Evolutionary conservation across 305 asterid species (phyloP), one percentile per base, ranked within the genome.

Genomic region (Ilex paraguariensis): DNA sequence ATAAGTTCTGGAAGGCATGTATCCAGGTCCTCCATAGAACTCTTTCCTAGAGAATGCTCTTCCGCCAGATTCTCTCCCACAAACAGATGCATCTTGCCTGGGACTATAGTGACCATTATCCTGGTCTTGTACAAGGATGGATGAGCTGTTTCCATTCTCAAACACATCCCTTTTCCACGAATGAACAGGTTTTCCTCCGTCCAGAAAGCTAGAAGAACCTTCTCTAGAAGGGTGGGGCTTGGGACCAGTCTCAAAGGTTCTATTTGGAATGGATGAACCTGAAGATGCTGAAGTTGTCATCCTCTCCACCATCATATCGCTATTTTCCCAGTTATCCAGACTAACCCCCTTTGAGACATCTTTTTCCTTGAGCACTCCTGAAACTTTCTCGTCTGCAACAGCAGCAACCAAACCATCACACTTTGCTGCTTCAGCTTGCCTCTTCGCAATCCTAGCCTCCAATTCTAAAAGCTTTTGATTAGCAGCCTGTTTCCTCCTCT

Each of bases 401-500:
- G 67, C 69, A 69, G 82, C 66, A 63, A 48, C 68, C 58, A 73
- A 52, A 57, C 60, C 68, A 62, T 76, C 91, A 46, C 54, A 60
- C 70, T 81, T 86, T 62, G 67, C 56, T 61, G 70, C 59, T 64
- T 73, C 90, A 54, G 82, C 69, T 82, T 75, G 81, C 79, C 91
- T 84, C 76, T 75, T 78, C 65, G 99, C 99, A 74, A 94, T 94
- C 78, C 54, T 91, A 78, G 94, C 95, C 75, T 94, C 98, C 83
- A 94, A 74, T 68, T 94, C 99, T 66, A 76, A 67, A 70, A 91
- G 99, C 76, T 82, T 94, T 77, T 83, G 97, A 59, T 74, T 82
- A 49, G 99, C 99, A 74, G 96, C 98, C 66, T 82, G 90, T 72
- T 84, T 86, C 82, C 98, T 83, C 79, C 98, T 86, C 78, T 94